Conservation (phyloP, 2,329 filamentous ascomycete species). For the Lecanicillium sp. region DNA sequence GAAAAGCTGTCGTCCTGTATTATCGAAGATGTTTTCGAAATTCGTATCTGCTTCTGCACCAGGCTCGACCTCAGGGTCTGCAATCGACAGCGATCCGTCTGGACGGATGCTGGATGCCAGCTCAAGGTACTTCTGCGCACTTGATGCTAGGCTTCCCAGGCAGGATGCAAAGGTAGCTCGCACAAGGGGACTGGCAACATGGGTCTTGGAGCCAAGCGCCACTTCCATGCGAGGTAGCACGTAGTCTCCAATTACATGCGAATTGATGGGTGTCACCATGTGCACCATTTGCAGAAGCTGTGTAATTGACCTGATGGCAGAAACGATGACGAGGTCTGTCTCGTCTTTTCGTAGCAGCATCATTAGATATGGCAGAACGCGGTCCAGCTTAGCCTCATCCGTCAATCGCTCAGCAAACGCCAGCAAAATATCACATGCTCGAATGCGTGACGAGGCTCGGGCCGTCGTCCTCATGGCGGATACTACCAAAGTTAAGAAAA, state of each 20-base stretch:
- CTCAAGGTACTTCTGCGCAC: slow-evolving; percentile 78
- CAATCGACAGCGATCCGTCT: slow-evolving; percentile 71
- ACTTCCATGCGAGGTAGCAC: slow-evolving; percentile 58
- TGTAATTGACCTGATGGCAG: slow-evolving; percentile 79
- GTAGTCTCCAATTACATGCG: slow-evolving; percentile 63
- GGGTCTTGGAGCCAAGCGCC: slow-evolving; percentile 40
- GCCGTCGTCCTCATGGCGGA: slow-evolving; percentile 86
- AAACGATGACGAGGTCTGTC: slow-evolving; percentile 76
- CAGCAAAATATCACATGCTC: slow-evolving; percentile 84
- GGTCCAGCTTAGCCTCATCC: slow-evolving; percentile 92
- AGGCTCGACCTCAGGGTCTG: slow-evolving; percentile 75
- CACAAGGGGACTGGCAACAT: slow-evolving; percentile 58
- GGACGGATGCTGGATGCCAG: slow-evolving; percentile 83
- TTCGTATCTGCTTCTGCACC: slow-evolving; percentile 60
- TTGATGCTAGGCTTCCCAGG: slow-evolving; percentile 79
- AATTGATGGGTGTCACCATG: slow-evolving; percentile 75
- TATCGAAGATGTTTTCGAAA: slow-evolving; percentile 81
- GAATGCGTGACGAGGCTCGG: slow-evolving; percentile 76
- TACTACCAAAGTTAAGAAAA: slow-evolving; percentile 84
- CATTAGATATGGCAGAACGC: slow-evolving; percentile 86
- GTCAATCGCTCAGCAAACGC: slow-evolving; percentile 88
- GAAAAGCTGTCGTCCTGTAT: slow-evolving; percentile 75
- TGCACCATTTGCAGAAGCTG: slow-evolving; percentile 82
- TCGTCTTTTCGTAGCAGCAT: slow-evolving; percentile 68
- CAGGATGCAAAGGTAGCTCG: slow-evolving; percentile 91